Conservation (phyloP, 2,329 filamentous ascomycete genomes). For the Trichothecium roseum region DNA sequence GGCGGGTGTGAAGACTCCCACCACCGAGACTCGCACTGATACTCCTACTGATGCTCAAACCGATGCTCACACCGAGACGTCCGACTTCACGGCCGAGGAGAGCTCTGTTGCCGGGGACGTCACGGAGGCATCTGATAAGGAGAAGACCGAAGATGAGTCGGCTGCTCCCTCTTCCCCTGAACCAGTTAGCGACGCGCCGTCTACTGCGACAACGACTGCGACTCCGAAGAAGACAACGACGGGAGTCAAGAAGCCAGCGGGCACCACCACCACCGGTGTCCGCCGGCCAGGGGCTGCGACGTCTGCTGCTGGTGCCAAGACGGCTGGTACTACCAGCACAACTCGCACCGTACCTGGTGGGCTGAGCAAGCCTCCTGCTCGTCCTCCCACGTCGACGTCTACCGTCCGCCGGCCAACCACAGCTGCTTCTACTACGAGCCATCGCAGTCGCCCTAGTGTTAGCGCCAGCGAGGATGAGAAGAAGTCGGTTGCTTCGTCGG, state of each 20-base stretch:
- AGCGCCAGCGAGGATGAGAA: constrained; percentile 42
- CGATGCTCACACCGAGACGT: constrained; percentile 19
- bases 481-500: constrained; percentile 26
- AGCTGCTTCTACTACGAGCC: constrained; percentile 26
- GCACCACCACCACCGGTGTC: constrained; percentile 1
- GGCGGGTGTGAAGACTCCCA: constrained; percentile 14
- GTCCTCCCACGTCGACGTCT: constrained; percentile 28
- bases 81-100: constrained; percentile 5
- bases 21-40: constrained; percentile 11
- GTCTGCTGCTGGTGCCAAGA: constrained; percentile 13
- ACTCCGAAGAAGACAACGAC: constrained; percentile 25
- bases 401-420: constrained; percentile 20
- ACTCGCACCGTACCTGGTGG: constrained; percentile 25
- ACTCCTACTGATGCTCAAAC: constrained; percentile 7
- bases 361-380: constrained; percentile 37
- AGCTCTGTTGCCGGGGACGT: constrained; percentile 1
- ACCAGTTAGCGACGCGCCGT: constrained; percentile 19
- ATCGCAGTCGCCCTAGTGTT: constrained; percentile 35
- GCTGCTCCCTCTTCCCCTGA: constrained; percentile 21
- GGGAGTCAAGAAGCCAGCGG: constrained; percentile 20
- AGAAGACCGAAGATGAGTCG: neutral
- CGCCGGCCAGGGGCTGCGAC: constrained; percentile 13
- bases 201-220: constrained; percentile 19
- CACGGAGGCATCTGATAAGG: constrained; percentile 6
- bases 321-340: constrained; percentile 14